phyloP scores from a whole-genome alignment of 768 basidiomycete genomes.

The Chiua virens region DNA sequence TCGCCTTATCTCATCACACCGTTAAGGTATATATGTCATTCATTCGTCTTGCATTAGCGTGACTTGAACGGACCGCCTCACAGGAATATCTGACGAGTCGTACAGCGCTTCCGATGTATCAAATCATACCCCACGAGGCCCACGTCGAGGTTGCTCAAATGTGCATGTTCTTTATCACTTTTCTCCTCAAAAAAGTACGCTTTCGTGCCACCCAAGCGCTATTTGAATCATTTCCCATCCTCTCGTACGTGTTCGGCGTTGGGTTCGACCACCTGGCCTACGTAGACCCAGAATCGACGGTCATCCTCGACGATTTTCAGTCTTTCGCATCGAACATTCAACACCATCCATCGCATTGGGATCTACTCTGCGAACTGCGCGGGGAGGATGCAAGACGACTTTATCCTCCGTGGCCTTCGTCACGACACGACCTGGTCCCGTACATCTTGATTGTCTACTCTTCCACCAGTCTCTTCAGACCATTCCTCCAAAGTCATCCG shows the following conservation, averaged over 20 bases:
- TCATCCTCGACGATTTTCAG: neutral
- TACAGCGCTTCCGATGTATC: neutral
- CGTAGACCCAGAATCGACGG: neutral
- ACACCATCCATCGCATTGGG: conserved; percentile 3
- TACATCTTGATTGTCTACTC: conserved; percentile 4
- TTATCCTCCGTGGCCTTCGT: conserved; percentile 4
- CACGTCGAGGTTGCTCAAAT: neutral
- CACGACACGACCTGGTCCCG: neutral
- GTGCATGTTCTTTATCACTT: neutral
- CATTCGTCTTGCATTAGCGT: no score
- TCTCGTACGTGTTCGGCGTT: neutral
- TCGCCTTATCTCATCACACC: neutral
- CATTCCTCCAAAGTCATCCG: neutral
- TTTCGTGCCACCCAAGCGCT: no score
- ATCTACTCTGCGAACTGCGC: neutral
- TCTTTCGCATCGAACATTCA: neutral
- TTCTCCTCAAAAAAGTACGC: neutral
- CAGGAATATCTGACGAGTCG: conserved; percentile 4
- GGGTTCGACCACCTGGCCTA: conserved; percentile 3
- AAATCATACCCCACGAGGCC: neutral
- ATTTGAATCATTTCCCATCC: neutral
- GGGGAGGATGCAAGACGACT: neutral
- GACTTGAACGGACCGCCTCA: neutral
- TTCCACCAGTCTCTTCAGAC: neutral
- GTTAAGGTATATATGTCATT: neutral